Evolutionary conservation across 2,329 filamentous ascomycete genomes (phyloP).

Genomic region (Colletotrichum lentis): DNA sequence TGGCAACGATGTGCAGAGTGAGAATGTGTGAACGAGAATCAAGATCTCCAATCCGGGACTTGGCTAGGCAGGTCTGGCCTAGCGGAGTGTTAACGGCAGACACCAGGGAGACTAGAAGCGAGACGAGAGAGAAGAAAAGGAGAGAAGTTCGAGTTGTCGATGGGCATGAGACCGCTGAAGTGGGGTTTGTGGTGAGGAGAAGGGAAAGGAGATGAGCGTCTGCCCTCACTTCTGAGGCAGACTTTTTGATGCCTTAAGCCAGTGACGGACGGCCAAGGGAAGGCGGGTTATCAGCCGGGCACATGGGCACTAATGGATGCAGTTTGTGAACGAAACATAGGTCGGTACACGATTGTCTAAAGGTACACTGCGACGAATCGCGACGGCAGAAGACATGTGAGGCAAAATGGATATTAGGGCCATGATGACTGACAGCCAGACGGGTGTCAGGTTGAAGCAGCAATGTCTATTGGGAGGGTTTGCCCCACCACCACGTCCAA

Average conservation of each 20-base stretch:
- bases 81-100: too few species aligned
- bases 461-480: not conserved
- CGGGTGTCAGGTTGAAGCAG: constrained; percentile 10
- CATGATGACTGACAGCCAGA: not conserved
- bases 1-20: not conserved
- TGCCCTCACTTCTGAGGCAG: constrained; percentile 28
- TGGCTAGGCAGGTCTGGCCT: too few species aligned
- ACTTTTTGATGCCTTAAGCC: constrained; percentile 29
- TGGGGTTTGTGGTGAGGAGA: constrained; percentile 13
- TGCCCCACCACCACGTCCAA: not conserved
- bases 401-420: not conserved
- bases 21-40: not conserved
- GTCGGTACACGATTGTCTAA: too few species aligned
- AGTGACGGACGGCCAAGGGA: not conserved
- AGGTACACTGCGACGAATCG: not conserved
- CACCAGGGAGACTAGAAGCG: not conserved
- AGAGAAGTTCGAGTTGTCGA: not conserved
- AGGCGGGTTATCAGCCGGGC: not conserved
- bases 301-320: not conserved
- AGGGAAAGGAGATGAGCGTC: constrained; percentile 8
- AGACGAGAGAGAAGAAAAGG: not conserved
- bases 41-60: not conserved
- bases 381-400: not conserved
- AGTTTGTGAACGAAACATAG: not conserved
- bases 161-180: constrained; percentile 9